Percentiles rank a stretch among this genome's conserved stretches.
These are phyloP conservation scores for Extremus antarcticus DNA, from an alignment of 495 filamentous ascomycete genomes.

Conservation along the genomic window DNA sequence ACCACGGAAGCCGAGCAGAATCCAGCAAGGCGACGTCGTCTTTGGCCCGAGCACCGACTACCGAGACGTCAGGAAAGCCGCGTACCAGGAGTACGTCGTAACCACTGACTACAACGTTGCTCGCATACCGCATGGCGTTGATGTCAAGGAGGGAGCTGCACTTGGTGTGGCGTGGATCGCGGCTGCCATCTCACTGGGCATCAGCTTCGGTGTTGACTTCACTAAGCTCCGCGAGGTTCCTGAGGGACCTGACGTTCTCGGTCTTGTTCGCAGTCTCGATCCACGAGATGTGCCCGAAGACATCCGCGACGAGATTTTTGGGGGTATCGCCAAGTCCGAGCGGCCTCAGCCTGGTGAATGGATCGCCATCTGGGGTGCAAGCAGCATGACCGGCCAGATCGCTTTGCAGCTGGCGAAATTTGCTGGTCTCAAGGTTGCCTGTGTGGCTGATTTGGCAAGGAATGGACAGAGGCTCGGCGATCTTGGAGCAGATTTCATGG, in stretches of 20 bases:
- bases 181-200: constrained; percentile 44
- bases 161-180: constrained; percentile 57
- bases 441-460: constrained; percentile 49
- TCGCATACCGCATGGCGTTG: constrained; percentile 39
- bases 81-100: constrained; percentile 59
- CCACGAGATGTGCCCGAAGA: constrained; percentile 38
- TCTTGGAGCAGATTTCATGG: constrained; percentile 46
- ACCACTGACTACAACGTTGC: constrained; percentile 53
- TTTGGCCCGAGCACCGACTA: constrained; percentile 51
- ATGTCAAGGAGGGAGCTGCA: constrained; percentile 43
- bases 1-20: constrained; percentile 32
- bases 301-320: constrained; percentile 44
- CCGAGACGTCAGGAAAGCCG: constrained; percentile 55
- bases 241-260: constrained; percentile 44
- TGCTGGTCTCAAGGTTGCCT: constrained; percentile 45
- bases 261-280: constrained; percentile 32
- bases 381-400: constrained; percentile 48
- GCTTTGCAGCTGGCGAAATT: constrained; percentile 52
- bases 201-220: constrained; percentile 42
- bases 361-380: constrained; percentile 61
- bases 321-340: constrained; percentile 34
- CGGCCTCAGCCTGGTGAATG: constrained; percentile 45
- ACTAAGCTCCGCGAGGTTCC: constrained; percentile 22
- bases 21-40: constrained; percentile 47
- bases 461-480: constrained; percentile 46